Conservation (phyloP, 2,329 filamentous ascomycete genomes). For the Ilyonectria mors-panacis region DNA sequence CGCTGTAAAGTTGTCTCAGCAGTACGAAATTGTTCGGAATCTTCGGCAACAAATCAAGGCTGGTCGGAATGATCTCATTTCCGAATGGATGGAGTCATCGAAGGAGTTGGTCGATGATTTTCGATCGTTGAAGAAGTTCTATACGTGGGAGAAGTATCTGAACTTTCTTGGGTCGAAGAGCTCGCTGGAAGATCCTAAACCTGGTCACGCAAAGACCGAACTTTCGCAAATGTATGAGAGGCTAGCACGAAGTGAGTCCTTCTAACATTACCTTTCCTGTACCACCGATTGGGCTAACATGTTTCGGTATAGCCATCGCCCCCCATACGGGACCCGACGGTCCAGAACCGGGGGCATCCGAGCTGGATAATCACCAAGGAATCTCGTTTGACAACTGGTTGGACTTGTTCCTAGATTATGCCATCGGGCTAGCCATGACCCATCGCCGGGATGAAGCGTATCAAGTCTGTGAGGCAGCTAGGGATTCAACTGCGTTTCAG, state of each 20-base stretch:
- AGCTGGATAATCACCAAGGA: slow-evolving; percentile 74
- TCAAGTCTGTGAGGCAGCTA: slow-evolving; percentile 82
- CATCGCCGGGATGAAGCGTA: slow-evolving; percentile 82
- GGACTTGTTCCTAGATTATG: slow-evolving; percentile 90
- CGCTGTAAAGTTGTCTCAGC: slow-evolving; percentile 55
- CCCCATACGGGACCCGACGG: slow-evolving; percentile 47
- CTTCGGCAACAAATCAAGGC: slow-evolving; percentile 59
- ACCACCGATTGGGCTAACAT: slow-evolving; percentile 26
- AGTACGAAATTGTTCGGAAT: slow-evolving; percentile 62
- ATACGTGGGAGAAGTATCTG: slow-evolving; percentile 77
- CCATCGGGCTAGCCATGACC: slow-evolving; percentile 79
- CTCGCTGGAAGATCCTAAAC: slow-evolving; percentile 38
- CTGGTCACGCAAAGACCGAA: slow-evolving; percentile 56
- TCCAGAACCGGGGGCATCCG: slow-evolving; percentile 47
- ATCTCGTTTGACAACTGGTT: slow-evolving; percentile 90
- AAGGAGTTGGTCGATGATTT: slow-evolving; percentile 75
- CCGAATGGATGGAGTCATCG: slow-evolving; percentile 71
- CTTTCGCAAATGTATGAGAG: slow-evolving; percentile 70
- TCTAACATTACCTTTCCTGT: background rate
- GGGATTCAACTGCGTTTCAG: slow-evolving; percentile 87
- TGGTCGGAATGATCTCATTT: slow-evolving; percentile 61
- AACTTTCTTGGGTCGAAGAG: slow-evolving; percentile 64
- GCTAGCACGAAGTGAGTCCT: slow-evolving; percentile 65
- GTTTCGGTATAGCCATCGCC: slow-evolving; percentile 49
- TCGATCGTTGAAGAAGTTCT: slow-evolving; percentile 74